Conservation (phyloP, 106 monocot species). For the Platanthera guangdongensis region DNA sequence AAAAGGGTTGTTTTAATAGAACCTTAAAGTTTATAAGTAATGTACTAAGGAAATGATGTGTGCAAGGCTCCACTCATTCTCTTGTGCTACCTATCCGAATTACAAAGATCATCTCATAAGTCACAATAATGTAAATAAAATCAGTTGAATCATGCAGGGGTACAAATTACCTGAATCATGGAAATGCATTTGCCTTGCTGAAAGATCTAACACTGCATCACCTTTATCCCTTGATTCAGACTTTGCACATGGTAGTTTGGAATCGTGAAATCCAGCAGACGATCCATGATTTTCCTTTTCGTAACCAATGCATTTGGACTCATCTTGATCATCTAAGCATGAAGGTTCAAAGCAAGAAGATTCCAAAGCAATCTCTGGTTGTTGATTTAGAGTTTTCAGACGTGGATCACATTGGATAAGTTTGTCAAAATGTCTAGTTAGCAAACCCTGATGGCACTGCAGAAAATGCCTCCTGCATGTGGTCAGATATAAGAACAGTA, state of each 20-base stretch:
- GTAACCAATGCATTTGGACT: slow-evolving; percentile 22
- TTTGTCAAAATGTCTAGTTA: slow-evolving; percentile 79
- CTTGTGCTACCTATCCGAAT: neutral
- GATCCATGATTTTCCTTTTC: slow-evolving; percentile 28
- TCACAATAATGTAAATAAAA: neutral
- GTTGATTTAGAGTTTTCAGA: slow-evolving; percentile 46
- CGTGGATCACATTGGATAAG: slow-evolving; percentile 71
- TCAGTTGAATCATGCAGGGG: neutral
- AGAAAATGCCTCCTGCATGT: slow-evolving; percentile 76
- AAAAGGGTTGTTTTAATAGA: too few species aligned
- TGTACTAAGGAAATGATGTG: neutral
- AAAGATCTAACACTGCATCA: slow-evolving; percentile 23
- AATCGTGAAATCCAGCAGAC: slow-evolving; percentile 20
- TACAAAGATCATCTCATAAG: neutral
- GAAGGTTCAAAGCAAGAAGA: slow-evolving; percentile 37
- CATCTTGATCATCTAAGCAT: slow-evolving; percentile 40
- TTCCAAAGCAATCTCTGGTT: slow-evolving; percentile 41
- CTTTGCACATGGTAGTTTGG: slow-evolving; percentile 15
- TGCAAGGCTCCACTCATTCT: neutral
- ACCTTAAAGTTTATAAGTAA: neutral
- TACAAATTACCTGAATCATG: slow-evolving; percentile 49
- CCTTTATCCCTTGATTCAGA: slow-evolving; percentile 25
- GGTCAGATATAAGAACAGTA: neutral
- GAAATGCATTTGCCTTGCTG: slow-evolving; percentile 24
- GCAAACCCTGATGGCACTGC: slow-evolving; percentile 59